Base-by-base conservation (phyloP, 257 asterid genomes). In the Catharanthus roseus region DNA sequence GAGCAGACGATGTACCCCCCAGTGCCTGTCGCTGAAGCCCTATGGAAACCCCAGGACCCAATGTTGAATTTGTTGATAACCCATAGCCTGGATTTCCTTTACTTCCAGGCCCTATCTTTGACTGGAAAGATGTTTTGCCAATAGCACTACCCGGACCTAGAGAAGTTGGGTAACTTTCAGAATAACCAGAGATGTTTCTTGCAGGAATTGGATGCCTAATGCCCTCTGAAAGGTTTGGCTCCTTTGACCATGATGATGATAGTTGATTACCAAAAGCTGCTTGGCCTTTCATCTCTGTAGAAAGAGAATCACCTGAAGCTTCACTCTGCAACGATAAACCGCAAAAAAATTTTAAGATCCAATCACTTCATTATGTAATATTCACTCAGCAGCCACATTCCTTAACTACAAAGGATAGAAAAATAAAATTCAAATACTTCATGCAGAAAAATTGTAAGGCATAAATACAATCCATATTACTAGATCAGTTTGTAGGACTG, bases 291-390 rank as follows among this genome's bases (percentile, higher is more conserved):
- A 70, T 73, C 61, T 83, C 91, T 74, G 79, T 77, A 36, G 90
- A 83, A 54, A 85, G 72, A 68, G 91, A 86, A 80, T 85, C 92
- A 73, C 65, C 77, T 41, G 89, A 85, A 69, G 79, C 80, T 74
- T 89, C 90, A 78, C 85, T 90, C 79, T 76, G 79, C 68, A 55
- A 72, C 34, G 26, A 3, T 31, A 70, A 66, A 51, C 7, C 1
- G 54, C 34, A 38, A 69, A 51, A 50, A 24, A 62, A 6, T 29
- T 36, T 38, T 23, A 71, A 38, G 16, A 19, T 62, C 33, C 31
- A 2, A 61, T 28, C 44, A 33, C 5, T 33, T 16, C 8, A 33
- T 18, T 33, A 19, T 49, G 11, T 39, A 70, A n/a, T 39, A 50
- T 10, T 38, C 66, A 64, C 18, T 16, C 55, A 50, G 24, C 50